A percentile compares a stretch with the other conserved stretches of the same genome.
Evolutionary conservation across 2,329 filamentous ascomycete species (phyloP).

Genomic region (Ophiognomonia clavigignenti-juglandacearum): DNA sequence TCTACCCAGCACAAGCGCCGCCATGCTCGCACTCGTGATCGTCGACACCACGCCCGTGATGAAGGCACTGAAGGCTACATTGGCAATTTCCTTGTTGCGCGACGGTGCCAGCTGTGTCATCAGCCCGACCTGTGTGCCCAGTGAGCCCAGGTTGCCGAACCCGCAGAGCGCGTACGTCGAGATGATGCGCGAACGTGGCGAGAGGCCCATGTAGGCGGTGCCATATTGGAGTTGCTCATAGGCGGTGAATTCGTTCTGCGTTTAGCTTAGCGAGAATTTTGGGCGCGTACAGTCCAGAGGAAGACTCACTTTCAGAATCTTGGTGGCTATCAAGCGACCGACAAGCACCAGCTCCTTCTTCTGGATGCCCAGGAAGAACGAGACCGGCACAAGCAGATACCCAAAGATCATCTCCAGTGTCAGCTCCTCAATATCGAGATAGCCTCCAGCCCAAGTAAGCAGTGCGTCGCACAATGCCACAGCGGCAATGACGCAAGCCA

Average conservation of each 20-base stretch:
- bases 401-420: slow-evolving; percentile 72
- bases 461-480: slow-evolving; percentile 71
- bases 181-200: slow-evolving; percentile 70
- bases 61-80: slow-evolving; percentile 71
- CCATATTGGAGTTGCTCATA: slow-evolving; percentile 51
- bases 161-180: slow-evolving; percentile 81
- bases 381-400: slow-evolving; percentile 72
- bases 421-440: slow-evolving; percentile 67
- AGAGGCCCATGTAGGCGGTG: slow-evolving; percentile 51
- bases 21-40: slow-evolving; percentile 71
- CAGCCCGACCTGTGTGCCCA: slow-evolving; percentile 87
- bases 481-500: slow-evolving; percentile 80
- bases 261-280: not conserved
- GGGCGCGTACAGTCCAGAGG: not conserved
- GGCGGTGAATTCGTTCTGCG: slow-evolving; percentile 74
- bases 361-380: slow-evolving; percentile 77
- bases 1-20: slow-evolving; percentile 66
- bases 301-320: slow-evolving; percentile 56
- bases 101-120: slow-evolving; percentile 74
- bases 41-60: slow-evolving; percentile 75
- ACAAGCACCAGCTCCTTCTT: slow-evolving; percentile 63
- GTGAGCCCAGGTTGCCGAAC: slow-evolving; percentile 81
- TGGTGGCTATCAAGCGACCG: slow-evolving; percentile 69
- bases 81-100: slow-evolving; percentile 69
- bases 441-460: slow-evolving; percentile 78